These are phyloP conservation scores for Hydnomerulius pinastri DNA, from an alignment of 768 basidiomycete species.

Conservation along the genomic window DNA sequence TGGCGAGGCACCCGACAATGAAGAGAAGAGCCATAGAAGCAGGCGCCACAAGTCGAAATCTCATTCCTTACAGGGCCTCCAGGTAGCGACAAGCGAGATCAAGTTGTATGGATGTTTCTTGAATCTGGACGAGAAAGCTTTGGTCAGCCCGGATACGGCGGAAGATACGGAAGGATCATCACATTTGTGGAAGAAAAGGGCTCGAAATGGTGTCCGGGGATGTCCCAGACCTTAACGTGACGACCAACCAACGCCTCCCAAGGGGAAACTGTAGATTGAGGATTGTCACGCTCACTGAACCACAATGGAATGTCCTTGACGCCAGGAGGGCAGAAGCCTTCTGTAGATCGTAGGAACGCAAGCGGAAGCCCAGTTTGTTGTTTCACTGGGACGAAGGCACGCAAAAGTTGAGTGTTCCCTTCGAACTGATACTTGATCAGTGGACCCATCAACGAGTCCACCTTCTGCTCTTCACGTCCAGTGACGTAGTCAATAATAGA, in stretches of 20 bases:
- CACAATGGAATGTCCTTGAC: constrained; percentile 46
- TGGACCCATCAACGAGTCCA: constrained; percentile 32
- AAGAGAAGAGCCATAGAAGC: background rate
- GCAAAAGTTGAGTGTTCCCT: constrained; percentile 49
- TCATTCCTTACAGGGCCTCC: background rate
- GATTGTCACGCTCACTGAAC: constrained; percentile 49
- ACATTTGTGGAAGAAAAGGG: constrained; percentile 56
- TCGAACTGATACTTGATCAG: constrained; percentile 51
- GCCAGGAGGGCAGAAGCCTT: constrained; percentile 41
- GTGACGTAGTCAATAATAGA: constrained; percentile 50
- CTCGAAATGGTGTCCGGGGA: constrained; percentile 69
- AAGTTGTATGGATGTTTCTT: constrained; percentile 25
- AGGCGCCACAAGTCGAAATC: background rate
- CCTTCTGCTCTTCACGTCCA: constrained; percentile 30
- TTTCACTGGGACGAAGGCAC: constrained; percentile 42
- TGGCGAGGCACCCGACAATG: background rate
- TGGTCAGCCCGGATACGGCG: background rate
- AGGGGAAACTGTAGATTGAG: constrained; percentile 31
- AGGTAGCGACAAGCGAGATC: constrained; percentile 17
- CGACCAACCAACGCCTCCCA: constrained; percentile 50
- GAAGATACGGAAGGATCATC: constrained; percentile 2
- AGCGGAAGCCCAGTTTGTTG: constrained; percentile 36
- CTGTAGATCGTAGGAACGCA: constrained; percentile 54
- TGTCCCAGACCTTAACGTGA: constrained; percentile 47
- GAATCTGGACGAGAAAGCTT: constrained; percentile 6